Base-by-base conservation (phyloP, 768 basidiomycete genomes). In the Crassisporium funariophilum region DNA sequence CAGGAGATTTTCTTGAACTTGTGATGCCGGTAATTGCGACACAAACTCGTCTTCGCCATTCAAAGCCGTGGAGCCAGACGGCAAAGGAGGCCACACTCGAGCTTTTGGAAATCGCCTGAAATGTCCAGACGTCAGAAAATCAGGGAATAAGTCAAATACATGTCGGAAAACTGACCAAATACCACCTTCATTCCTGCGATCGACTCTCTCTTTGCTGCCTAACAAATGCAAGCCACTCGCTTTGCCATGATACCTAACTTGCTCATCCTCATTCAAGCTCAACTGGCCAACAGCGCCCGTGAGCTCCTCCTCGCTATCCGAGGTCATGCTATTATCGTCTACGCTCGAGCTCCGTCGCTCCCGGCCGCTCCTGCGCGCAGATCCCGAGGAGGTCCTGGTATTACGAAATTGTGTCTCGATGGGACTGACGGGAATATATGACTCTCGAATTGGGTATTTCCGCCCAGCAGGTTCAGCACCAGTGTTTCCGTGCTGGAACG, bases 211-310 rank as follows among this genome's bases (percentile, higher is more conserved):
- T 49, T 79, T 78, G 54, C 70, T 70, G 12, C 81, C 82, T 33
- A 92, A 66, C 46, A 93, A 72, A 63, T 93, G 83, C 52, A 93
- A 65, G 2, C 91, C 90, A 48, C 87, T 89, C 4, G 81, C 86
- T 64, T 90, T 89, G 21, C 91, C 91, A 58, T 95, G 92, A 64
- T 86, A 94, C 27, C 92, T 72, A 10, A 95, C 82, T 62, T 94
- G 83, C 46, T 82, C 78, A 44, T 93, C 88, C 69, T 95, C 92
- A 57, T 95, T 92, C 55, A 95, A 58, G 52, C 87, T 89, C 48
- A 95, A 72, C 66, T 94, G 91, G 2, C 92, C 92, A 4, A 93
- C 78, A 21, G 89, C 91, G 47, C 84, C 82, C 23, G 78, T 74
- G 24, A 77, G 59, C 22, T 73, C 74, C n/a, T 67, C 72, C 25